Evolutionary conservation across 176 grass and related monocot genomes (phyloP), one percentile per base, ranked within the genome.

Genomic region (Musa beccarii): DNA sequence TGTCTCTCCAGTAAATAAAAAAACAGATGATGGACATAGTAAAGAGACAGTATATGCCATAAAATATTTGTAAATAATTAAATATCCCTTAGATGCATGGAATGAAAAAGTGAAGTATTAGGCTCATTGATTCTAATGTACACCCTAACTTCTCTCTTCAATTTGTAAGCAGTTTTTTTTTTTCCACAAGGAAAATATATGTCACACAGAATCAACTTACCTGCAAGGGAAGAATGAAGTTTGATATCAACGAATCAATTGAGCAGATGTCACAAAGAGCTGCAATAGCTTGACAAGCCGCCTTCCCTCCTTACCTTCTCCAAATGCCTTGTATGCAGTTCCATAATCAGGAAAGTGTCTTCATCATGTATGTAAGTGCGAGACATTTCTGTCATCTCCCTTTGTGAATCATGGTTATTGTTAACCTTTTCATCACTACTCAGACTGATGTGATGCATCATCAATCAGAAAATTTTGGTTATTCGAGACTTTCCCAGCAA

Each of bases 221-320:
- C 87, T 96, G 92, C 75, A 96, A 82, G 59, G 92, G 92, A 79
- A 86, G 85, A 86, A 96, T 92, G 80, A 92, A 96, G 70, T 92
- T 96, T 53, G 89, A 96, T 85, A 96, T 89, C 55, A 92, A 79
- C 0, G 92, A 89, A 83, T 96, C 89, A 52, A 92, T 96, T 75
- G 89, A 96, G 52, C 87, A 92, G 43, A 92, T 83, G 53, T 92
- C 92, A 81, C 87, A 92, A 34, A 96, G 85, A 83, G 92, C 87
- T 69, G 87, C 92, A 77, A 96, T 92, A 73, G 92, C 85, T 82
- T 76, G 82, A 54, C 92, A 92, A 75, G 92, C 92, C 85, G 89
- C 85, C 79, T 92, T 65, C 92, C 92, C 54, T 88, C 77, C 63
- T 76, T 85, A 62, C 87, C 89, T 74, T 87, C 85, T 53, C 87